Percentiles rank a stretch among this genome's conserved stretches.
Conservation (phyloP, 75 land plant genomes). For the Selaginella moellendorffii region DNA sequence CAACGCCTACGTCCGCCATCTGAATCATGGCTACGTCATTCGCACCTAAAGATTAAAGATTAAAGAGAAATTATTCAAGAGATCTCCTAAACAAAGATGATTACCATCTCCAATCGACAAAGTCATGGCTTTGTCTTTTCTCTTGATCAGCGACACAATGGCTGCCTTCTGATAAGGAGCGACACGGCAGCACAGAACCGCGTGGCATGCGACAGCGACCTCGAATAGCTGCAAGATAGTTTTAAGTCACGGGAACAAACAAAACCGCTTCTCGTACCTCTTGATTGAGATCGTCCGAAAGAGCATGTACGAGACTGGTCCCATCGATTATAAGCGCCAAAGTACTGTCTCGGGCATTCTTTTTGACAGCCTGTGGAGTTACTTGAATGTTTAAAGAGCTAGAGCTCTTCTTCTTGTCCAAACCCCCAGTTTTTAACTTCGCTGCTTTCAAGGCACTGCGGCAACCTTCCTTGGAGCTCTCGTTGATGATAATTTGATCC, state of each 20-base stretch:
- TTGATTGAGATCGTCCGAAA: constrained; percentile 52
- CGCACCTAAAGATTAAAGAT: constrained; percentile 40
- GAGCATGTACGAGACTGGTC: constrained; percentile 67
- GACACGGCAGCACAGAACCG: constrained; percentile 29
- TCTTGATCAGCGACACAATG: constrained; percentile 28
- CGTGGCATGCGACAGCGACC: constrained; percentile 27
- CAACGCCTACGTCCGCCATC: constrained; percentile 96
- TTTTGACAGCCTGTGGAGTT: background rate
- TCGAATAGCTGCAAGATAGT: constrained; percentile 20
- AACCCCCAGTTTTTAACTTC: constrained; percentile 23
- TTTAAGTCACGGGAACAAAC: too few relatives aligned
- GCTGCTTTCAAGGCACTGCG: constrained; percentile 42
- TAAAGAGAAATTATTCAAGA: background rate
- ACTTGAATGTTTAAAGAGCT: background rate
- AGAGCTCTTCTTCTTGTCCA: too few relatives aligned
- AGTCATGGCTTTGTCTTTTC: constrained; percentile 26
- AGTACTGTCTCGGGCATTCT: background rate
- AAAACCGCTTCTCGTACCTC: too few relatives aligned
- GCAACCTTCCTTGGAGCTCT: constrained; percentile 41
- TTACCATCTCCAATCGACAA: constrained; percentile 36
- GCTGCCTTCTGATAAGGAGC: constrained; percentile 32
- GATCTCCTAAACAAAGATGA: too few relatives aligned
- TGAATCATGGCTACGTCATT: constrained; percentile 99
- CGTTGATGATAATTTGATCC: constrained; percentile 73
- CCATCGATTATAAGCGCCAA: constrained; percentile 85